A percentile compares a stretch with the other conserved stretches of the same genome.
Evolutionary conservation across 331 rosid genomes (phyloP).

Genomic region (Erythrophleum ivorense): DNA sequence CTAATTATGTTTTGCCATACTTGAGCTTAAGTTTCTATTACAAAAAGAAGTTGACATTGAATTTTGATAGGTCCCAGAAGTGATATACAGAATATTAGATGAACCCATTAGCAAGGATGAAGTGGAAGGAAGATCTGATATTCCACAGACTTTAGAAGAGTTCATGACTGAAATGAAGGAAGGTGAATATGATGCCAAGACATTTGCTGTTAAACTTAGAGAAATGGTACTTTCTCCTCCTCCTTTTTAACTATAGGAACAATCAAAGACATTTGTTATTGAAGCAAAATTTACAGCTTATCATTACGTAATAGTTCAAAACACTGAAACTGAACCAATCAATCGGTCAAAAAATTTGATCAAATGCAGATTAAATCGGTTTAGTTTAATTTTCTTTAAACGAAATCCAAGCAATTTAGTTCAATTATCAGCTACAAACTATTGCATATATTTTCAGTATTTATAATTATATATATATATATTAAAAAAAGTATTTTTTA

Average conservation of each 20-base stretch:
- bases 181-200: conserved; percentile 69
- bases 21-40: conserved; percentile 29
- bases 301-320: no score
- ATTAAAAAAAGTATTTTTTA: no score
- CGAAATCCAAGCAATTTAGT: neutral
- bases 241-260: conserved; percentile 12
- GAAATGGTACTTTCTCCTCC: conserved; percentile 64
- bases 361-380: neutral
- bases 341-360: no score
- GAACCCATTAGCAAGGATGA: conserved; percentile 72
- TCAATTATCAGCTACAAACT: neutral
- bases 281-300: neutral
- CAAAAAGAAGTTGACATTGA: conserved; percentile 41
- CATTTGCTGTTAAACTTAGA: conserved; percentile 88
- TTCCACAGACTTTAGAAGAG: conserved; percentile 87
- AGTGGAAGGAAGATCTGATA: conserved; percentile 75
- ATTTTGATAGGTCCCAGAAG: conserved; percentile 86
- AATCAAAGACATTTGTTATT: neutral
- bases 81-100: conserved; percentile 77
- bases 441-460: neutral
- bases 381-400: neutral
- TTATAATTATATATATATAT: neutral
- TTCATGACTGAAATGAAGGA: conserved; percentile 80
- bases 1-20: conserved; percentile 9
- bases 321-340: neutral